These are phyloP conservation scores for Ustilago hordei DNA, from an alignment of 1,284 basidiomycete genomes.

Conservation along the genomic window DNA sequence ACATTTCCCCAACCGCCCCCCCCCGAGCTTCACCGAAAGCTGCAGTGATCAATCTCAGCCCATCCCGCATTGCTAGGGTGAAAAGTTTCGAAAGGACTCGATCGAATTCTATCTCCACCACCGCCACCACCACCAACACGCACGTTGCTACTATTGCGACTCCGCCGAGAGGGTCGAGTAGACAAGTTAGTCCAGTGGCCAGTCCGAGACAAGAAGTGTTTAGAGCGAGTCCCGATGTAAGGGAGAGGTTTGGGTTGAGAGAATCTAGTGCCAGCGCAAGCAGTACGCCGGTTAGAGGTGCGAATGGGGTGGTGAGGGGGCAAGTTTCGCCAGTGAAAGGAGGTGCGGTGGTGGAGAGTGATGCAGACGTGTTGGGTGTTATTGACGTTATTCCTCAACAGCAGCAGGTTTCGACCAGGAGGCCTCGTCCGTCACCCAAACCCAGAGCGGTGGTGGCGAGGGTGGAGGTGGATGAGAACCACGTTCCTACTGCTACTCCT, in stretches of 20 bases:
- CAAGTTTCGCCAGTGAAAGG: constrained; percentile 19
- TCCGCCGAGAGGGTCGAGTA: constrained; percentile 3
- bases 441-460: neutral
- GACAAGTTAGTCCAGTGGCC: neutral
- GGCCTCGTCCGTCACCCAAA: neutral
- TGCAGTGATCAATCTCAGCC: constrained; percentile 19
- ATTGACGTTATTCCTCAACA: constrained; percentile 35
- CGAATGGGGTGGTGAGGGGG: neutral
- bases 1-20: constrained; percentile 30
- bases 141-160: constrained; percentile 9
- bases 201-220: constrained; percentile 24
- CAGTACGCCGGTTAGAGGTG: neutral
- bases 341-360: constrained; percentile 3
- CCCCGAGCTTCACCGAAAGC: constrained; percentile 35
- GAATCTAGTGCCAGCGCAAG: constrained; percentile 19
- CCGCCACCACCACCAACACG: too few species aligned
- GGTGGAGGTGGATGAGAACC: constrained; percentile 16
- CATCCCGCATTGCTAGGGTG: constrained; percentile 28
- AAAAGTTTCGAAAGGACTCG: constrained; percentile 17
- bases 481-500: neutral
- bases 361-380: constrained; percentile 43
- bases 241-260: constrained; percentile 30
- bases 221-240: constrained; percentile 30
- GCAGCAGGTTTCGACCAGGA: neutral
- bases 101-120: constrained; percentile 23